Percentiles rank a stretch among this genome's conserved stretches.
Conservation (phyloP, 2,329 filamentous ascomycete genomes). For the Fonsecaea erecta region DNA sequence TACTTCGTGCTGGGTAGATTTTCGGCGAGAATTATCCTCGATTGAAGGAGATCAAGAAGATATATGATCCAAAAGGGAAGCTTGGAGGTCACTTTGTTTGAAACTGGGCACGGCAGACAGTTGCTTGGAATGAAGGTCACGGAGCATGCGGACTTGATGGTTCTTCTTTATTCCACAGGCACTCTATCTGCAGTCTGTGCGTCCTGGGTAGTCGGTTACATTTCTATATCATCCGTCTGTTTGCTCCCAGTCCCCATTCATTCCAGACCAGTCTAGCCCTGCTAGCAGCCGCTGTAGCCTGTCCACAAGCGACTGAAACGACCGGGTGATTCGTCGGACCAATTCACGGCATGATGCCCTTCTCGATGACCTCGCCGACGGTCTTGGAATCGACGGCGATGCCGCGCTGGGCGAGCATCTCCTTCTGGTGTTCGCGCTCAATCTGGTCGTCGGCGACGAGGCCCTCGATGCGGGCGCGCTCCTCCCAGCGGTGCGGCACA, state of each 20-base stretch:
- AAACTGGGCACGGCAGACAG: neutral
- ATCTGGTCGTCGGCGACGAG: constrained; percentile 26
- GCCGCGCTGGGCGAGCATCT: constrained; percentile 19
- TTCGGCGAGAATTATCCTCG: constrained; percentile 3
- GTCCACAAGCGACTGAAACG: neutral
- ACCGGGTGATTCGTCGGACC: neutral
- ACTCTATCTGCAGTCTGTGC: neutral
- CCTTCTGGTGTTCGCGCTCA: constrained; percentile 28
- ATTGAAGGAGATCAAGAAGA: constrained; percentile 4
- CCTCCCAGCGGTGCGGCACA: constrained; percentile 34
- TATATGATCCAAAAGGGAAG: constrained; percentile 8
- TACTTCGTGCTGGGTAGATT: neutral
- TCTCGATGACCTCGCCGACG: constrained; percentile 14
- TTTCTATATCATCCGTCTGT: neutral
- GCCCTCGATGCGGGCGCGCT: constrained; percentile 25
- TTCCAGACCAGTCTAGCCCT: neutral
- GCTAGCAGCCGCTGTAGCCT: neutral
- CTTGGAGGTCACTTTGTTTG: constrained; percentile 3
- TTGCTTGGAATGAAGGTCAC: too few species aligned
- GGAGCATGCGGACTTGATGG: too few species aligned
- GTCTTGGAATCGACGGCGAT: constrained; percentile 16
- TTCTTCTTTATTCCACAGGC: neutral
- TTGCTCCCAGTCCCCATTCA: neutral
- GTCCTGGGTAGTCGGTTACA: neutral
- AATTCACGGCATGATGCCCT: constrained; percentile 3